These are phyloP conservation scores for Paxillus ammoniavirescens DNA, from an alignment of 768 basidiomycete genomes.

Conservation along the genomic window DNA sequence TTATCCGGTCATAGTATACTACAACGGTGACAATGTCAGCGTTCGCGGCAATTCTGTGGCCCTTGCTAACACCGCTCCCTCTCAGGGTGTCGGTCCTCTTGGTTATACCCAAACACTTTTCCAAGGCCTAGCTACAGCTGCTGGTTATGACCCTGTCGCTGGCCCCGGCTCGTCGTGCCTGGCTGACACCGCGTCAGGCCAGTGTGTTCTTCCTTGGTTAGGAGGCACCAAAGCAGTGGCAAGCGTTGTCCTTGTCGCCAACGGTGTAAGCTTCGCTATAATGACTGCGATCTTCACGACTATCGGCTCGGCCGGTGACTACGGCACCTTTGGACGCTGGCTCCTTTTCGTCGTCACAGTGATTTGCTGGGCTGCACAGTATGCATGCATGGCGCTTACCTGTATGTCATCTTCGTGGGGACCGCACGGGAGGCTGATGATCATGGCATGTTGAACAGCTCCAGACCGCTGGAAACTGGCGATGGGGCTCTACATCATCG, in stretches of 20 bases:
- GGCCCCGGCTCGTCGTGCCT: constrained; percentile 72
- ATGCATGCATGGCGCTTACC: constrained; percentile 71
- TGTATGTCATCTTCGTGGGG: constrained; percentile 37
- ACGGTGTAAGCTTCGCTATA: constrained; percentile 72
- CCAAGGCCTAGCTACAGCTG: constrained; percentile 65
- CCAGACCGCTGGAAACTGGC: constrained; percentile 71
- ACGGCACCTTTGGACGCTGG: constrained; percentile 67
- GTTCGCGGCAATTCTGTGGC: background rate
- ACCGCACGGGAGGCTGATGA: background rate
- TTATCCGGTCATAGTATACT: constrained; percentile 54
- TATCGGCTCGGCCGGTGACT: constrained; percentile 47
- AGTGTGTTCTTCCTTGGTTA: constrained; percentile 78
- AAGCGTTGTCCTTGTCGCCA: constrained; percentile 74
- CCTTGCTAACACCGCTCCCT: background rate
- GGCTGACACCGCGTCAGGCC: constrained; percentile 55
- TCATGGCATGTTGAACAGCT: constrained; percentile 34
- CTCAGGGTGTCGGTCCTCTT: constrained; percentile 65
- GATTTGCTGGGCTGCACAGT: constrained; percentile 81
- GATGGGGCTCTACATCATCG: constrained; percentile 78
- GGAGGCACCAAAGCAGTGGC: constrained; percentile 71
- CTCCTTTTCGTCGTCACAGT: constrained; percentile 67
- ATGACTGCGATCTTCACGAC: constrained; percentile 85
- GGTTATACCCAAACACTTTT: constrained; percentile 74
- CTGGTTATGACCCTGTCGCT: constrained; percentile 70
- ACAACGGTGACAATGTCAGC: constrained; percentile 77